Percentiles rank a stretch among this genome's conserved stretches.
Evolutionary conservation across 192 early-diverging fungal species (phyloP).

Genomic region (Coemansia biformis): DNA sequence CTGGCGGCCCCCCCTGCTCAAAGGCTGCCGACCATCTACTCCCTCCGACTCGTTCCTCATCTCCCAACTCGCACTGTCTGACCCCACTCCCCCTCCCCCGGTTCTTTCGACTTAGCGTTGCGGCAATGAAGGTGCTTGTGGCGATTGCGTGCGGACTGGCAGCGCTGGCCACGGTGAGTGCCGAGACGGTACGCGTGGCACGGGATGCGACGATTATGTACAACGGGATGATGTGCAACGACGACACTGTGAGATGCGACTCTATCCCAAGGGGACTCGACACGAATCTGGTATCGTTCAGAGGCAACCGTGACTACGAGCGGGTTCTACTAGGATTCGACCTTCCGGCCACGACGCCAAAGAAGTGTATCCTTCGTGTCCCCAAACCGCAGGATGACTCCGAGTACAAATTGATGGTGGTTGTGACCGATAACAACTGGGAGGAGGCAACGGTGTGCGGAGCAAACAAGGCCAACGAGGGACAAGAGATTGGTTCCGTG

Average conservation of each 20-base stretch:
- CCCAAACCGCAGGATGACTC: conserved; percentile 17
- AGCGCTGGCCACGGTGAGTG: conserved; percentile 3
- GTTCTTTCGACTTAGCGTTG: background rate
- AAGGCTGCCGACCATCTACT: too few relatives aligned
- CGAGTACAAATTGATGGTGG: conserved; percentile 17
- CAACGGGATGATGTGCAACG: conserved; percentile 32
- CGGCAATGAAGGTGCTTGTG: conserved; percentile 1
- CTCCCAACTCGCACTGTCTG: too few relatives aligned
- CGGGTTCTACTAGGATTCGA: conserved; percentile 46
- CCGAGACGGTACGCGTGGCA: conserved; percentile 11
- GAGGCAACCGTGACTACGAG: conserved; percentile 44
- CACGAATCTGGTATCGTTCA: conserved; percentile 20
- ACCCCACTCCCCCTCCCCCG: too few relatives aligned
- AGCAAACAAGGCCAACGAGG: conserved; percentile 22
- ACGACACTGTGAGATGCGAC: conserved; percentile 24
- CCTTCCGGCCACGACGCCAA: conserved; percentile 15
- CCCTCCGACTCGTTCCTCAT: too few relatives aligned
- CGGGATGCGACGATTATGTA: conserved; percentile 28
- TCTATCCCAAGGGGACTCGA: conserved; percentile 24
- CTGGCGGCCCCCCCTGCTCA: too few relatives aligned
- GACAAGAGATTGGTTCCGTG: conserved; percentile 14
- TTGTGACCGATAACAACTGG: conserved; percentile 35
- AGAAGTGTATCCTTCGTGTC: conserved; percentile 23
- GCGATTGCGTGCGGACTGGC: conserved; percentile 2
- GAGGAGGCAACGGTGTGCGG: conserved; percentile 40